Conservation (phyloP, 1,284 basidiomycete species). For the Cryptococcus sp. region DNA sequence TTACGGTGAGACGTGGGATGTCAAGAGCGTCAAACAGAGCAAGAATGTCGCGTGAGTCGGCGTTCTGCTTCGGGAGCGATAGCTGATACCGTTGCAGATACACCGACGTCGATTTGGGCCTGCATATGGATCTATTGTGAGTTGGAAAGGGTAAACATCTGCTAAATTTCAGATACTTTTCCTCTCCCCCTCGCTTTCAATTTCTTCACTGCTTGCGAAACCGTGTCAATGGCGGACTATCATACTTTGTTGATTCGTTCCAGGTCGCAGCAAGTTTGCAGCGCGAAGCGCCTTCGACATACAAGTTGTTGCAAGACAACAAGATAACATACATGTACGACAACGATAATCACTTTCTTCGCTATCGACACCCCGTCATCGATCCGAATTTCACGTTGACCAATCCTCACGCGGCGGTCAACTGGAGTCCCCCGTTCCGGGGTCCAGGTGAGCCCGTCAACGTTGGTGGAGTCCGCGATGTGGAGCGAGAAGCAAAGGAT, state of each 20-base stretch:
- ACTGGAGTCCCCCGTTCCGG: constrained; percentile 96
- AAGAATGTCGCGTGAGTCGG: constrained; percentile 73
- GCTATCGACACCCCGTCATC: constrained; percentile 76
- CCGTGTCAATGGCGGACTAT: constrained; percentile 76
- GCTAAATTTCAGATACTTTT: constrained; percentile 67
- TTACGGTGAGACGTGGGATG: constrained; percentile 90
- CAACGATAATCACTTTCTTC: constrained; percentile 85
- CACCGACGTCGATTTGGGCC: constrained; percentile 82
- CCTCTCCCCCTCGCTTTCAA: constrained; percentile 82
- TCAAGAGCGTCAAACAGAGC: constrained; percentile 71
- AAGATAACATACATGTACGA: constrained; percentile 86
- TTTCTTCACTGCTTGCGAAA: constrained; percentile 87
- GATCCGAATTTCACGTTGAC: constrained; percentile 45
- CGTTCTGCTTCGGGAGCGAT: neutral
- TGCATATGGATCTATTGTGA: constrained; percentile 91
- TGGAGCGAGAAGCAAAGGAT: neutral
- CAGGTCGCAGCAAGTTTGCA: constrained; percentile 66
- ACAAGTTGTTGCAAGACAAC: constrained; percentile 59
- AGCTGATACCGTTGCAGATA: constrained; percentile 55
- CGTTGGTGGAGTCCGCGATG: constrained; percentile 15
- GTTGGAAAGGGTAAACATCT: constrained; percentile 41
- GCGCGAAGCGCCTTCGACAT: constrained; percentile 53
- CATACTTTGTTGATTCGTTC: constrained; percentile 85
- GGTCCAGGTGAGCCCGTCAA: constrained; percentile 59
- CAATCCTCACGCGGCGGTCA: constrained; percentile 60